Evolutionary conservation across 1,139 yeast species (phyloP), one percentile per base, ranked within the genome.

Genomic region (Suhomyces yuchorum): DNA sequence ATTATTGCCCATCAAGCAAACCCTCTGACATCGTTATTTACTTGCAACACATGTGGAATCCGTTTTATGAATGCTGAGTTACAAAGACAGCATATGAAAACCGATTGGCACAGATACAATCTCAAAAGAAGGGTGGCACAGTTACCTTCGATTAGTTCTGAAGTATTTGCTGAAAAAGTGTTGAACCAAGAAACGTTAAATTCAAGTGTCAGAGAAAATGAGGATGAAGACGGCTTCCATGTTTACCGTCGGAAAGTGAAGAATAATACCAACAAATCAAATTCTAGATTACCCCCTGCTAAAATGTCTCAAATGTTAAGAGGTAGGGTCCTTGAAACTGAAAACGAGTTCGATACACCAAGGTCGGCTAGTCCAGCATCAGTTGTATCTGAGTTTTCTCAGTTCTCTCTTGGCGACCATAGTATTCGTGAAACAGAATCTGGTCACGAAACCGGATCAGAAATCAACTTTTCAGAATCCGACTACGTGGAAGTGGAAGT

Each of bases 21-120:
- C 19, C 73, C 77, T 5, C 63, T 54, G 49, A 64, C 71, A 17
- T 61, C 75, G 0, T 54, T 66, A 8, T 83, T 80, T 59, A 91
- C 97, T 4, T 93, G 99, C 67, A 87, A 90, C 62, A 87, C 97
- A 32, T 93, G 99, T 63, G 85, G 83, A 8, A 77, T 92, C 51
- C 82, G 82, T 51, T 93, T 93, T 61, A 81, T 85, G 15, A 75
- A 85, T 15, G 85, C 96, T 5, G 91, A 85, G 49, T 77, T 82
- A 53, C 99, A 93, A 70, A 77, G 98, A 58, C 75, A 78, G 48
- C 99, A 93, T 62, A 93, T 93, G 98, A 90, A 89, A 64, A 85
- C 96, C 1, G 97, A 92, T 53, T 92, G 97, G 97, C 97, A 91
- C 62, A 78, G 96, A 55, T 93, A 89, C 66, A 92, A 93, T 62